Base-by-base conservation (phyloP, 352 stramenopile genomes). In the Globisporangium paroecandrum region DNA sequence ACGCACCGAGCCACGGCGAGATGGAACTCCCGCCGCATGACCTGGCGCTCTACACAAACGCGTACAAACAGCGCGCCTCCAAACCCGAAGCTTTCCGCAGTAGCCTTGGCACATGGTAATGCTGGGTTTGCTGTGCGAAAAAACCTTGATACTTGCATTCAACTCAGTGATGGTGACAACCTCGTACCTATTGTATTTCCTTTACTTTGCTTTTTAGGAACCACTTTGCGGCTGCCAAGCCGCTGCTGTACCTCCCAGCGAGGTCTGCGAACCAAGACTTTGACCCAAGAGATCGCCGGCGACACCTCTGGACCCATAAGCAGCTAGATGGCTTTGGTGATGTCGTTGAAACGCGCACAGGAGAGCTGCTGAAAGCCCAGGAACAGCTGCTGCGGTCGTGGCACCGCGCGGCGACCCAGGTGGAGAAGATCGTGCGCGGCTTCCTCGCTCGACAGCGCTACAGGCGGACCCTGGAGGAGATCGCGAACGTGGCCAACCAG, bases 201-300 rank as follows among this genome's bases (percentile, higher is more conserved):
- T 8, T 15, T 18, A 20, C 15, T 54, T 8, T 27, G 12, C 29
- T 56, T 38, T 1, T 27, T 38, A 84, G 82, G 83, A 70, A 66
- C 18, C 63, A 58, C 38, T 81, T 92, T 57, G 62, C 77, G 7
- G 60, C 43, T 15, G 25, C 62, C 20, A 68, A 72, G 1, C 69
- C 80, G 13, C 49, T 80, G 59, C 8, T 90, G 25, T 89, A 90
- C 65, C 70, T 92, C 5, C 77, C 81, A 13, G 71, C 77, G 62
- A 71, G 82, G 27, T 68, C 65, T 56, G 55, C 80, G 10, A 74
- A 80, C 27, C 58, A 53, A 20, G 77, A 89, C 49, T 82, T 81
- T 67, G 78, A 87, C 53, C 58, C 51, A 1, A 70, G 66, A 10
- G 72, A 86, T 34, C 62, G 38, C n/a, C 53, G 51, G 2, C 77